phyloP scores from a whole-genome alignment of 768 basidiomycete genomes.

The Panaeolus papilionaceus region DNA sequence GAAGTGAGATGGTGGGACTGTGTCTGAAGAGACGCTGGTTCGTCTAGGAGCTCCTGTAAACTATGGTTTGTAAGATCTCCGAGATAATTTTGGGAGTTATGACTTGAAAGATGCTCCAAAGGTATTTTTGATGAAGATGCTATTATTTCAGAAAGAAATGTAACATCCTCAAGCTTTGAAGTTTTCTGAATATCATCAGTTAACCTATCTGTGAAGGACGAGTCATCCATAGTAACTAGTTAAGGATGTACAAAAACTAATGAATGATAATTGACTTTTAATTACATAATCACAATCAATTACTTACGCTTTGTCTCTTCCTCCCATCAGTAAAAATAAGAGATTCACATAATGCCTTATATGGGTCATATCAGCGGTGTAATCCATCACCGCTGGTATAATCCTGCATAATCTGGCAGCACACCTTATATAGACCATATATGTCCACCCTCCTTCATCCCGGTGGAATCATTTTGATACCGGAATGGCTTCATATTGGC shows the following conservation, averaged over 20 bases:
- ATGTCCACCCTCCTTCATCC: no score
- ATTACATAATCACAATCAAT: slow-evolving; percentile 19
- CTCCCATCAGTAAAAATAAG: no score
- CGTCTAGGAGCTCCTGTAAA: slow-evolving; percentile 69
- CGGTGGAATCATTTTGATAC: no score
- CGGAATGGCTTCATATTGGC: no score
- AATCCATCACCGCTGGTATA: no score
- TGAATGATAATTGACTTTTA: not conserved
- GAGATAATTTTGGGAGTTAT: slow-evolving; percentile 59
- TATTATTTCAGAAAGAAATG: slow-evolving; percentile 38
- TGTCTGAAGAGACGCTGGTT: slow-evolving; percentile 80
- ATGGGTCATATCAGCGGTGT: no score
- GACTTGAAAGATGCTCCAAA: slow-evolving; percentile 32
- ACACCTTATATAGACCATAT: no score
- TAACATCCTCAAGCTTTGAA: slow-evolving; percentile 38
- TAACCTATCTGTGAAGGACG: slow-evolving; percentile 19
- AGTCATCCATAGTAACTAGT: slow-evolving; percentile 22
- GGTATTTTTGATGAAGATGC: slow-evolving; percentile 36
- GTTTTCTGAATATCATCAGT: slow-evolving; percentile 28
- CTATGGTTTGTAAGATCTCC: slow-evolving; percentile 67
- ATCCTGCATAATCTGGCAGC: no score
- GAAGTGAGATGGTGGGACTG: slow-evolving; percentile 88
- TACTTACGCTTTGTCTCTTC: not conserved
- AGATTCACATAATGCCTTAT: no score
- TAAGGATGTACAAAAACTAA: not conserved